Percentiles rank a stretch among this genome's conserved stretches.
These are phyloP conservation scores for Malus fusca DNA, from an alignment of 306 rosid genomes.

Conservation along the genomic window DNA sequence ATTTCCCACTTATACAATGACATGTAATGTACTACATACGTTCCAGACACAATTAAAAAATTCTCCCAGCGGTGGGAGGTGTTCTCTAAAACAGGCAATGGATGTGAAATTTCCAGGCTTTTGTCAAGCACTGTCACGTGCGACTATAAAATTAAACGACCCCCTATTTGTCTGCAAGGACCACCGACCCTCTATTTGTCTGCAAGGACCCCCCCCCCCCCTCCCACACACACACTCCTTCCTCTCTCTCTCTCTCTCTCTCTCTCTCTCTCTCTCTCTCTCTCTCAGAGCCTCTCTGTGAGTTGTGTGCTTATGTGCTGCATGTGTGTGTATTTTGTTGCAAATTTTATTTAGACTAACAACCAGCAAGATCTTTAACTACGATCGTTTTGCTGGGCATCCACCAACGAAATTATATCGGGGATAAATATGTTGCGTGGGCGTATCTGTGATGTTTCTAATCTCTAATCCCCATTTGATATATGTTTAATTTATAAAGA, in stretches of 20 bases:
- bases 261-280: too few relatives aligned
- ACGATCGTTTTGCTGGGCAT: neutral
- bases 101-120: slow-evolving; percentile 41
- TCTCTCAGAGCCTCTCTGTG: neutral
- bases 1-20: too few relatives aligned
- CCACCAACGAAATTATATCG: slow-evolving; percentile 5
- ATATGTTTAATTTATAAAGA: neutral
- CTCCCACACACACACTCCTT: neutral
- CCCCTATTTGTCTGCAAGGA: slow-evolving; percentile 23
- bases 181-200: slow-evolving; percentile 30
- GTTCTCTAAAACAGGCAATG: slow-evolving; percentile 30
- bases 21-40: too few relatives aligned
- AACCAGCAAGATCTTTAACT: slow-evolving; percentile 25
- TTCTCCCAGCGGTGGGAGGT: neutral
- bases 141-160: slow-evolving; percentile 17
- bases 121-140: slow-evolving; percentile 65
- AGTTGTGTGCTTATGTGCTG: neutral
- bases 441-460: neutral
- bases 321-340: neutral
- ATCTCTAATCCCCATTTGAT: neutral
- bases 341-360: slow-evolving; percentile 18
- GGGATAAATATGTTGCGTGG: neutral
- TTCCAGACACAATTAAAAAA: too few relatives aligned
- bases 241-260: neutral
- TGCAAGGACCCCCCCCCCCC: neutral